Evolutionary conservation across 768 basidiomycete genomes (phyloP).

Genomic region (Termitomyces titanicus): DNA sequence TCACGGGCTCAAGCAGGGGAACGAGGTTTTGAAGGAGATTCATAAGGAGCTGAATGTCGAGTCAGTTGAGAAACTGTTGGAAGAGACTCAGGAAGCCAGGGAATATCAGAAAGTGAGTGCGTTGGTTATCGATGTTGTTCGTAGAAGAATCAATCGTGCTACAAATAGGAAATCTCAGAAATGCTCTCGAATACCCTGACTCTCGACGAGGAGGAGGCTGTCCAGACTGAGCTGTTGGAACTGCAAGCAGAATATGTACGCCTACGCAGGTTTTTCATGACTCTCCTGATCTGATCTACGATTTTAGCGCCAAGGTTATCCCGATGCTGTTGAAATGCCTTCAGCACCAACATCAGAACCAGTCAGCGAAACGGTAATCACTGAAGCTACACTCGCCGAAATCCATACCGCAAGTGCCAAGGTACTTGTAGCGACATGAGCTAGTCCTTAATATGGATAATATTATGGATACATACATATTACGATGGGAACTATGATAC

Average conservation of each 20-base stretch:
- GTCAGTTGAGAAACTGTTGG: slow-evolving; percentile 90
- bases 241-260: slow-evolving; percentile 65
- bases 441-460: background rate
- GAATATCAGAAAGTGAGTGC: slow-evolving; percentile 77
- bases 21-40: slow-evolving; percentile 88
- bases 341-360: slow-evolving; percentile 49
- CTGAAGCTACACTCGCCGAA: slow-evolving; percentile 20
- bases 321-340: slow-evolving; percentile 43
- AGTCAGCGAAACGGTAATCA: slow-evolving; percentile 16
- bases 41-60: slow-evolving; percentile 93
- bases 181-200: slow-evolving; percentile 80
- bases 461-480: background rate
- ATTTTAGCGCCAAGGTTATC: slow-evolving; percentile 27
- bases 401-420: slow-evolving; percentile 15
- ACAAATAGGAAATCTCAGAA: slow-evolving; percentile 81
- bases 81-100: slow-evolving; percentile 88
- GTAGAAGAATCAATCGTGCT: background rate
- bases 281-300: slow-evolving; percentile 1
- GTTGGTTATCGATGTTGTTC: background rate
- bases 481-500: background rate
- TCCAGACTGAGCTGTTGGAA: slow-evolving; percentile 74
- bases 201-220: slow-evolving; percentile 90
- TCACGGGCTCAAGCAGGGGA: slow-evolving; percentile 91
- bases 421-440: slow-evolving; percentile 32
- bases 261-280: slow-evolving; percentile 3